phyloP scores from a whole-genome alignment of 805 yeast genomes.

The Candida rishiriensis region DNA sequence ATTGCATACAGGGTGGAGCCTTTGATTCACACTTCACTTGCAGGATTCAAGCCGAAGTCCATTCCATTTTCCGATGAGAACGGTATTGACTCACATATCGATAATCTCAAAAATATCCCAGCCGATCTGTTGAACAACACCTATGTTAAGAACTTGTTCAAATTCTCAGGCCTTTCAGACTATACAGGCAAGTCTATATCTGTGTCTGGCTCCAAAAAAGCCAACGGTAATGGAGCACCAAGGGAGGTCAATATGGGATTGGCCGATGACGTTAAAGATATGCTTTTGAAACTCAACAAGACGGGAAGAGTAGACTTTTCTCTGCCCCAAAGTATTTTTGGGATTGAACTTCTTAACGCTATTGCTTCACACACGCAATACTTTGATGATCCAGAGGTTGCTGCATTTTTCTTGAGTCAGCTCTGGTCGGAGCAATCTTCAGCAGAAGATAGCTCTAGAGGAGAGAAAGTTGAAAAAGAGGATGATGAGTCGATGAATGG shows the following conservation, averaged over 20 bases:
- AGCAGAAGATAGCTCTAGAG: not conserved
- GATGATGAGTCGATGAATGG: not conserved
- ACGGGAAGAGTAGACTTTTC: slow-evolving; percentile 81
- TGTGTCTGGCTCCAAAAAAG: slow-evolving; percentile 1
- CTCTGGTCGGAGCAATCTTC: slow-evolving; percentile 26
- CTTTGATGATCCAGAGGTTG: slow-evolving; percentile 81
- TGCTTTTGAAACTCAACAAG: slow-evolving; percentile 50
- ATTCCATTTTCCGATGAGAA: slow-evolving; percentile 49
- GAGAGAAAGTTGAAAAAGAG: not conserved
- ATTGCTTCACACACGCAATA: slow-evolving; percentile 86
- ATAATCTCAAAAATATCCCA: slow-evolving; percentile 16
- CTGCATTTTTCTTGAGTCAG: slow-evolving; percentile 70
- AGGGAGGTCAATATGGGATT: slow-evolving; percentile 17
- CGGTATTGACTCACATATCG: slow-evolving; percentile 39
- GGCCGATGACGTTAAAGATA: slow-evolving; percentile 26
- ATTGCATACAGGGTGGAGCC: slow-evolving; percentile 91
- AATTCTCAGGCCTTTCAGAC: slow-evolving; percentile 13
- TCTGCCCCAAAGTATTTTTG: slow-evolving; percentile 73
- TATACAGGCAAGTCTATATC: slow-evolving; percentile 1
- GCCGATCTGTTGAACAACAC: slow-evolving; percentile 25
- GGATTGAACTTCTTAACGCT: slow-evolving; percentile 74
- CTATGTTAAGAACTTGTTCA: slow-evolving; percentile 16
- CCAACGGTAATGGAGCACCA: too few species aligned
- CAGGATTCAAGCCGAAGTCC: slow-evolving; percentile 47
- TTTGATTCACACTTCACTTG: slow-evolving; percentile 48